phyloP scores from a whole-genome alignment of 1,284 basidiomycete genomes.

The Xerocomus cyaneibrunnescens region DNA sequence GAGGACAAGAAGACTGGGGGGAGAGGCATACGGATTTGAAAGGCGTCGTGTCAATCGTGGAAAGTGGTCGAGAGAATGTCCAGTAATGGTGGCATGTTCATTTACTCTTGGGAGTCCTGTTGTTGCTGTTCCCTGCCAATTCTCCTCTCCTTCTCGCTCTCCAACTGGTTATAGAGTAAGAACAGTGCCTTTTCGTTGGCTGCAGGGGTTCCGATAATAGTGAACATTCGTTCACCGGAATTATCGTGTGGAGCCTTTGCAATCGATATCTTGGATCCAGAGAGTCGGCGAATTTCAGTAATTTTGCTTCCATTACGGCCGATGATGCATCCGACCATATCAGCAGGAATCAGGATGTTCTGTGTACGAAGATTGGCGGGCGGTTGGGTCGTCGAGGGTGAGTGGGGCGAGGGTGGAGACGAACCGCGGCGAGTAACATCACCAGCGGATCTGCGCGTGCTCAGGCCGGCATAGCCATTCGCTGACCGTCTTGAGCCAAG shows the following conservation, averaged over 20 bases:
- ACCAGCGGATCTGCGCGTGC: slow-evolving; percentile 59
- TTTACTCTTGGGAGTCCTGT: slow-evolving; percentile 54
- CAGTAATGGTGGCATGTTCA: neutral
- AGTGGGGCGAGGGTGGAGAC: slow-evolving; percentile 59
- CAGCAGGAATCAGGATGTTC: slow-evolving; percentile 97
- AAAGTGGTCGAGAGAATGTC: slow-evolving; percentile 4
- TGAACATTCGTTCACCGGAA: slow-evolving; percentile 99
- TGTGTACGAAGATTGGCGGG: slow-evolving; percentile 89
- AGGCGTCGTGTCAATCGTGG: slow-evolving; percentile 19
- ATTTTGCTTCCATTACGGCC: slow-evolving; percentile 98
- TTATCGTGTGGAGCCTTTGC: slow-evolving; percentile 99
- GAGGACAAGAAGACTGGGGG: slow-evolving; percentile 32
- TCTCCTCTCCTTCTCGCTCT: slow-evolving; percentile 92
- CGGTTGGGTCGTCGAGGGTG: slow-evolving; percentile 50
- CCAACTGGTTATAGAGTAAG: slow-evolving; percentile 95
- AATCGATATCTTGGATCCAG: slow-evolving; percentile 96
- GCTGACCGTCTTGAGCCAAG: slow-evolving; percentile 46
- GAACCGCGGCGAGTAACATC: slow-evolving; percentile 46
- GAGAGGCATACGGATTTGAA: slow-evolving; percentile 26
- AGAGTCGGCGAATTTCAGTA: slow-evolving; percentile 96
- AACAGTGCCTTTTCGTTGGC: slow-evolving; percentile 97
- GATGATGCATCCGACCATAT: slow-evolving; percentile 99
- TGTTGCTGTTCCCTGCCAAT: slow-evolving; percentile 78
- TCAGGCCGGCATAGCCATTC: slow-evolving; percentile 46
- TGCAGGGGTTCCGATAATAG: slow-evolving; percentile 95